Conservation (phyloP, 148 eudicot genomes). For the Pharnaceum exiguum region DNA sequence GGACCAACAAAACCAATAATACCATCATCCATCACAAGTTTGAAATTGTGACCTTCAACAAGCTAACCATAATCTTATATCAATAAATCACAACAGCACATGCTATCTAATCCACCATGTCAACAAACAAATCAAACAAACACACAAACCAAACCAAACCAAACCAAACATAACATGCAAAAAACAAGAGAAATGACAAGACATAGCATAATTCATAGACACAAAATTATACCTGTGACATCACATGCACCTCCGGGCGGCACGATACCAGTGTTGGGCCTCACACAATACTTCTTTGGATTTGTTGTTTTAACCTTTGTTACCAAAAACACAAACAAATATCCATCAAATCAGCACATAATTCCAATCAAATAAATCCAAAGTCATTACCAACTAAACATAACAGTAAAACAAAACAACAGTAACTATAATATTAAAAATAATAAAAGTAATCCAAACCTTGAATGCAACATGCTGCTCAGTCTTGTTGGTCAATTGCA, state of each 20-base stretch:
- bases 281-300: conserved; percentile 86
- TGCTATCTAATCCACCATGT: too few relatives aligned
- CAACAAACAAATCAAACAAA: not conserved
- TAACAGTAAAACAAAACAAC: not conserved
- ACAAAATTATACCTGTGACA: conserved; percentile 50
- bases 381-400: conserved; percentile 2
- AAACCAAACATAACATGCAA: not conserved
- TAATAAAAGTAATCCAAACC: too few relatives aligned
- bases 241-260: conserved; percentile 56
- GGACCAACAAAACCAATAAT: not conserved
- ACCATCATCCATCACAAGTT: too few relatives aligned
- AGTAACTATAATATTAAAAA: too few relatives aligned
- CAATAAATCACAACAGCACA: too few relatives aligned
- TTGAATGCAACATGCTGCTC: conserved; percentile 62
- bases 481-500: conserved; percentile 53
- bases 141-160: not conserved
- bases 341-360: conserved; percentile 18
- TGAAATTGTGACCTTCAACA: too few relatives aligned
- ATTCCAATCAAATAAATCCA: not conserved
- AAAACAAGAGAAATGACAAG: not conserved
- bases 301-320: conserved; percentile 84
- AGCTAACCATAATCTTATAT: too few relatives aligned
- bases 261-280: conserved; percentile 82
- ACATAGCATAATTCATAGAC: not conserved
- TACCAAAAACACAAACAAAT: not conserved